Evolutionary conservation across 2,329 filamentous ascomycete species (phyloP), one percentile per base, ranked within the genome.

Genomic region (Curvularia spicifera): DNA sequence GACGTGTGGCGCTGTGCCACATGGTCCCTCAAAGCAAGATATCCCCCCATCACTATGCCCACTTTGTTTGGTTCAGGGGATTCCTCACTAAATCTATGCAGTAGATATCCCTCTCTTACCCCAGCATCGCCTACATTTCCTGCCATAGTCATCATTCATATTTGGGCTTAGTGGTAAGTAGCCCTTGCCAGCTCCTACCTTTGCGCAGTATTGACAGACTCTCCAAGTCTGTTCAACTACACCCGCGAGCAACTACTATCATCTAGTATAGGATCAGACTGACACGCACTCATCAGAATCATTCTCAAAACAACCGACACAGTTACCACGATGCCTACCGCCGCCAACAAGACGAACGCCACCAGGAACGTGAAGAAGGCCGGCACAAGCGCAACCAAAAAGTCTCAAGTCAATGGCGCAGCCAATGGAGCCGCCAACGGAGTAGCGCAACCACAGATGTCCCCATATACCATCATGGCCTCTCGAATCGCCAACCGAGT

Each of bases 401-500:
- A 71, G 44, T 50, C 68, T 26, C 67, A 70, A 8, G 59, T 63
- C 18, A 71, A 72, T 44, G 68, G 71, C 47, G 63, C 67, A 6
- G 59, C 54, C 9, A 76, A 72, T 48, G 68, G 71, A 51, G 63
- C 67, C 3, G 59, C 56, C 15, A 76, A 76, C 54, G 73, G 71
- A 42, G 60, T 64, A 9, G 55, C 54, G 13, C 56, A 66, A 33
- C 57, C 67, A 4, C 69, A 71, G 51, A 68, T 77, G 39, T 82
- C 80, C 33, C 79, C 81, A 35, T 83, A 82, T 71, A 78, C 78
- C 45, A 82, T 83, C 70, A 83, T 83, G 81, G 80, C 80, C 8
- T 78, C 75, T 44, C 66, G 81, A 42, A 82, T 83, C 60, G 80
- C 80, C 43, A 83, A 83, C 69, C 75, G 81, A 45, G 80, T 83